A percentile compares a stretch with the other conserved stretches of the same genome.
Evolutionary conservation across 140 eudicot genomes (phyloP).

Genomic region (Oenanthe javanica): DNA sequence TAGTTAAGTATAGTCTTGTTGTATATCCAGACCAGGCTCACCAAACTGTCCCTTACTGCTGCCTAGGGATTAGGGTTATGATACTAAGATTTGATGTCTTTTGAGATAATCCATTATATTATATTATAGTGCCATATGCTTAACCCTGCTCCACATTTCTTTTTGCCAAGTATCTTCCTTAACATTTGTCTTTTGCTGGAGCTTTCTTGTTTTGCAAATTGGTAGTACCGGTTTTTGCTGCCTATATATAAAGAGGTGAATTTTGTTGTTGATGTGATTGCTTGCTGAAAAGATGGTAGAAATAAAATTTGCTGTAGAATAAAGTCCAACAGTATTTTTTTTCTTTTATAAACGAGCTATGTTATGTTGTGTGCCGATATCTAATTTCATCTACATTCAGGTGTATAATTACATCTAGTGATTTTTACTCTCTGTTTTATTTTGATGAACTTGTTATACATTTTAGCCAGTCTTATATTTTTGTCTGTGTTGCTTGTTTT

Average conservation of each 20-base stretch:
- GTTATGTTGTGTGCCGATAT: too few species aligned
- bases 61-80: not conserved
- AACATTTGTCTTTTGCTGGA: too few species aligned
- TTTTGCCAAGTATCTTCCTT: too few species aligned
- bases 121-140: not conserved
- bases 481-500: not conserved
- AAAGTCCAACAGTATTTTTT: not conserved
- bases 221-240: not conserved
- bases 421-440: too few species aligned
- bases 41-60: not conserved
- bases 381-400: too few species aligned
- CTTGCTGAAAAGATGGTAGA: not conserved
- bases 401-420: too few species aligned
- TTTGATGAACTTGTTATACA: too few species aligned
- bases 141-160: not conserved
- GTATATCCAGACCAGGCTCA: not conserved
- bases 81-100: not conserved
- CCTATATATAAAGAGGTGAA: not conserved
- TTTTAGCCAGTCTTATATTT: too few species aligned
- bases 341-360: too few species aligned
- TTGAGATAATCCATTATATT: not conserved
- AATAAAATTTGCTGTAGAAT: not conserved
- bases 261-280: not conserved
- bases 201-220: not conserved
- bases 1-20: not conserved